A percentile compares a stretch with the other conserved stretches of the same genome.
Conservation (phyloP, 768 basidiomycete genomes). For the Trametes cinnabarina region DNA sequence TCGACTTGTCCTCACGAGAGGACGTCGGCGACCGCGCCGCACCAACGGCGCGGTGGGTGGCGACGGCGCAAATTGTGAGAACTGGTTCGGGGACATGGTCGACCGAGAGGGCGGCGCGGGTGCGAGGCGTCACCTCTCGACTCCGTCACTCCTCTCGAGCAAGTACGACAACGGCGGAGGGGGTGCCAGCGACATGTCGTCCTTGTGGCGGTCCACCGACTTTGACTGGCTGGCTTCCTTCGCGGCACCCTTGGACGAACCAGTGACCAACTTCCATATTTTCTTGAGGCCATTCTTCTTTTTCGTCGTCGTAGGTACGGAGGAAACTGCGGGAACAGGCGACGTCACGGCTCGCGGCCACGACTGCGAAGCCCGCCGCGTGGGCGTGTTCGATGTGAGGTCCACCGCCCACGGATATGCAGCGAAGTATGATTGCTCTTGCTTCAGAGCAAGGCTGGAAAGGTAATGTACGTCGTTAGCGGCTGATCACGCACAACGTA, state of each 20-base stretch:
- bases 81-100: slow-evolving; percentile 52
- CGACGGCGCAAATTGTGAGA: slow-evolving; percentile 62
- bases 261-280: slow-evolving; percentile 79
- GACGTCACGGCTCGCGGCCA: slow-evolving; percentile 21
- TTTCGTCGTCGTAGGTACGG: slow-evolving; percentile 37
- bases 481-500: neutral
- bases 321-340: slow-evolving; percentile 12
- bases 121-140: slow-evolving; percentile 57
- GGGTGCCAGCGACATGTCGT: slow-evolving; percentile 78
- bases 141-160: slow-evolving; percentile 52
- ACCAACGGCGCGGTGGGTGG: slow-evolving; percentile 73
- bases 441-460: slow-evolving; percentile 72
- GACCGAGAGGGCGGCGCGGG: slow-evolving; percentile 70
- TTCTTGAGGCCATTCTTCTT: slow-evolving; percentile 76
- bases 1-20: slow-evolving; percentile 59
- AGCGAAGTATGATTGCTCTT: slow-evolving; percentile 42
- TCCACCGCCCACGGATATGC: slow-evolving; percentile 24
- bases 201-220: slow-evolving; percentile 50
- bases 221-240: slow-evolving; percentile 36
- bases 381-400: slow-evolving; percentile 29
- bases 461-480: slow-evolving; percentile 5
- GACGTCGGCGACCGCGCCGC: slow-evolving; percentile 73
- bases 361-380: slow-evolving; percentile 25
- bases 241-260: slow-evolving; percentile 44
- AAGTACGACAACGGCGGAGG: slow-evolving; percentile 91